Evolutionary conservation across 768 basidiomycete genomes (phyloP).

Genomic region (Hygrophorus russula): DNA sequence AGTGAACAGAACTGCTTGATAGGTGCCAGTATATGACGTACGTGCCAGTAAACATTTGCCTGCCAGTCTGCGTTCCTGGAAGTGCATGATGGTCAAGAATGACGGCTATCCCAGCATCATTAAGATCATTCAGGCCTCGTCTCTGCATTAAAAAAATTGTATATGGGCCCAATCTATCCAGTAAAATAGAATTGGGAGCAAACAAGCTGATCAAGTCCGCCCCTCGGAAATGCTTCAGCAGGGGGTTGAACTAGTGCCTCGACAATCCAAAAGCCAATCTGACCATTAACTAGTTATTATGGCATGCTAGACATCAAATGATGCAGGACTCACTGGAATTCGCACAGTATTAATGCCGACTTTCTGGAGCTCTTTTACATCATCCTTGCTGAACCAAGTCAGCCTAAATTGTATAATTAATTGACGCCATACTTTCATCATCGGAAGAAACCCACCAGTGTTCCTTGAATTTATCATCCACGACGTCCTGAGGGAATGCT

Average conservation of each 20-base stretch:
- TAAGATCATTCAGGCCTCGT: constrained; percentile 49
- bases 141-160: constrained; percentile 26
- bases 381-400: constrained; percentile 59
- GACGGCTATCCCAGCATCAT: constrained; percentile 49
- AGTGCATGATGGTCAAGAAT: constrained; percentile 62
- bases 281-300: not conserved
- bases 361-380: constrained; percentile 42
- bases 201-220: constrained; percentile 58
- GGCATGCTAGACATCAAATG: not conserved
- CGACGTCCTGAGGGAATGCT: constrained; percentile 41
- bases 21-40: constrained; percentile 16
- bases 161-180: not conserved
- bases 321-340: constrained; percentile 42
- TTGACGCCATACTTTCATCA: not conserved
- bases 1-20: not conserved
- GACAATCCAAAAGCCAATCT: constrained; percentile 80
- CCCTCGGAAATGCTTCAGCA: constrained; percentile 55
- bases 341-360: constrained; percentile 68
- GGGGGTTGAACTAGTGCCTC: constrained; percentile 56
- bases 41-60: constrained; percentile 62
- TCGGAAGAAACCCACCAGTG: constrained; percentile 42
- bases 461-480: constrained; percentile 42
- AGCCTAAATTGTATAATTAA: constrained; percentile 26
- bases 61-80: constrained; percentile 53
- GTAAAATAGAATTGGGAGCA: constrained; percentile 10